Evolutionary conservation across 192 early-diverging fungal species (phyloP), one percentile per base, ranked within the genome.

Genomic region (Nowakowskiella sp.): DNA sequence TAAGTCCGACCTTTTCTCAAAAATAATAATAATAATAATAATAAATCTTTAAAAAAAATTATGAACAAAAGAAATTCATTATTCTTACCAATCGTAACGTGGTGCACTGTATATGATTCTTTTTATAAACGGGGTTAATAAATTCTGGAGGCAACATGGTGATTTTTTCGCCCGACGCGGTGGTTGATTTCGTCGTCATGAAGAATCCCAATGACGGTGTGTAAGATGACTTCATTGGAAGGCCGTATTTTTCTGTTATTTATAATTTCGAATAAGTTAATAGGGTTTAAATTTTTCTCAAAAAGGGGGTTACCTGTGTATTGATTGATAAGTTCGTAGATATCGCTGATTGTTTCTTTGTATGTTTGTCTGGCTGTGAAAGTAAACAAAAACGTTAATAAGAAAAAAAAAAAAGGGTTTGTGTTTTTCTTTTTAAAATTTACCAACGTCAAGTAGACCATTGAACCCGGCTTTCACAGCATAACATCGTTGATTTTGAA

Each of bases 401-500:
- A n/a, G n/a, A n/a, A n/a, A n/a, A n/a, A 4, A 49, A 4, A 42
- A 6, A 9, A 21, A 42, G 51, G 13, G 4, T 34, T 4, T 5
- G 39, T 6, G 25, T 42, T 7, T 8, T 4, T 55, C 2, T 48
- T 2, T 4, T 24, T 4, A 7, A 13, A 7, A n/a, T 71, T 63
- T 77, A 66, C 81, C 83, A 26, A 93, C 85, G 61, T 95, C 92
- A 19, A 95, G 76, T 29, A 93, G 74, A 1, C 88, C 85, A 58
- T 87, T 89, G 9, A 85, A 74, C 2, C 88, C 85, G 25, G 55
- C 68, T 31, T 87, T 90, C 30, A 92, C 82, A 3, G 88, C 88
- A 59, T 90, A 89, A 52, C 89, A 90, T 24, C 88, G 72, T 65
- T 91, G 92, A 55, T 90, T 88, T 31, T 83, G 71, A 29, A 89